Conservation (phyloP, 1,139 yeast species). For the Spathaspora sp. region DNA sequence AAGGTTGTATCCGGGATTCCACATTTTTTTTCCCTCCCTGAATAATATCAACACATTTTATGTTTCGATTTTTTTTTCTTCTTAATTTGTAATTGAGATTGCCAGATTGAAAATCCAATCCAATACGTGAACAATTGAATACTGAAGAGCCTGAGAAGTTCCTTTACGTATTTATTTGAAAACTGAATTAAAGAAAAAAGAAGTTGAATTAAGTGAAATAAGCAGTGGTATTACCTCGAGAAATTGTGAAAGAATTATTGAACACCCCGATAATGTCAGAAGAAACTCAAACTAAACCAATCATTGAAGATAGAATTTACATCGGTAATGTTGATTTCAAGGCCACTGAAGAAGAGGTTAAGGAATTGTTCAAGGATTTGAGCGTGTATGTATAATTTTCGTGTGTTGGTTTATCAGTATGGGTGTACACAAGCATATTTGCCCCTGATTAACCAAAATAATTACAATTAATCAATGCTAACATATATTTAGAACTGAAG, state of each 20-base stretch:
- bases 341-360: slow-evolving; percentile 54
- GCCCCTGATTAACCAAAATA: too few species aligned
- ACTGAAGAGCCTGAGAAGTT: background rate
- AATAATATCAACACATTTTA: background rate
- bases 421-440: background rate
- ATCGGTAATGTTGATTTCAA: slow-evolving; percentile 53
- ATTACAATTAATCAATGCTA: too few species aligned
- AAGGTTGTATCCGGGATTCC: background rate
- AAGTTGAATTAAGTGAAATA: background rate
- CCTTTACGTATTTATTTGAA: background rate
- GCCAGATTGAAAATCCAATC: background rate
- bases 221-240: background rate
- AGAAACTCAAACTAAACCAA: slow-evolving; percentile 22
- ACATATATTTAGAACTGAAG: slow-evolving; percentile 28
- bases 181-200: background rate
- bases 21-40: background rate
- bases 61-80: background rate
- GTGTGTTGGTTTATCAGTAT: background rate
- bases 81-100: background rate
- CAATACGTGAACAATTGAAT: background rate
- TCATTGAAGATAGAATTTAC: slow-evolving; percentile 46
- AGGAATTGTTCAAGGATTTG: slow-evolving; percentile 38
- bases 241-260: too few species aligned
- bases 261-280: slow-evolving; percentile 16
- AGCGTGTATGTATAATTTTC: slow-evolving; percentile 29